These are phyloP conservation scores for Saccharomycopsis amapae DNA, from an alignment of 805 yeast species.

Conservation along the genomic window DNA sequence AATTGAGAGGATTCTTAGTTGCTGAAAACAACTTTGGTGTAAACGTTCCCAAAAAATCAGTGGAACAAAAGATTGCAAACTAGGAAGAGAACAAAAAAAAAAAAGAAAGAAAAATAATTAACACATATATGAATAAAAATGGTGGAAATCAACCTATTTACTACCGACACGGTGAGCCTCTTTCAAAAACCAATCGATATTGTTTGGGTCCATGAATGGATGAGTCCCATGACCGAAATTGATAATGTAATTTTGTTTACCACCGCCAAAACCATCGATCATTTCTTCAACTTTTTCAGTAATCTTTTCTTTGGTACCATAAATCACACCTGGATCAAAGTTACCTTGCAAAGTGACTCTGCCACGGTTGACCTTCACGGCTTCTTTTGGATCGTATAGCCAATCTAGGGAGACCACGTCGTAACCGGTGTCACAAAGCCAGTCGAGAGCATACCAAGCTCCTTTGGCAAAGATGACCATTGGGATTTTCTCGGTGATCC, in stretches of 20 bases:
- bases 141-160: constrained; percentile 23
- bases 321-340: constrained; percentile 90
- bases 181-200: constrained; percentile 73
- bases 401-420: constrained; percentile 91
- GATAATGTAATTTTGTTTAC: constrained; percentile 82
- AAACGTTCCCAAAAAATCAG: too few species aligned
- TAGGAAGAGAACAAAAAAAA: background rate
- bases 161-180: constrained; percentile 81
- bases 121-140: background rate
- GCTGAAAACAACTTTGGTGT: too few species aligned
- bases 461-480: constrained; percentile 90
- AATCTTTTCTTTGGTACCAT: constrained; percentile 80
- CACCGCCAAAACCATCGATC: constrained; percentile 92
- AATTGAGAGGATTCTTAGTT: too few species aligned
- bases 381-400: constrained; percentile 79
- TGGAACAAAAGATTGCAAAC: background rate
- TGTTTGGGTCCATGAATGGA: constrained; percentile 94
- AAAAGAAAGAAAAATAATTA: background rate
- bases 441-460: constrained; percentile 93
- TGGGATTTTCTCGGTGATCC: constrained; percentile 67
- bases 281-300: constrained; percentile 74
- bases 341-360: constrained; percentile 90
- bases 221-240: constrained; percentile 98
- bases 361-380: constrained; percentile 64
- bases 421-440: constrained; percentile 73